These are phyloP conservation scores for Caryopteris hybrid DNA, from an alignment of 305 asterid species.

Conservation along the genomic window DNA sequence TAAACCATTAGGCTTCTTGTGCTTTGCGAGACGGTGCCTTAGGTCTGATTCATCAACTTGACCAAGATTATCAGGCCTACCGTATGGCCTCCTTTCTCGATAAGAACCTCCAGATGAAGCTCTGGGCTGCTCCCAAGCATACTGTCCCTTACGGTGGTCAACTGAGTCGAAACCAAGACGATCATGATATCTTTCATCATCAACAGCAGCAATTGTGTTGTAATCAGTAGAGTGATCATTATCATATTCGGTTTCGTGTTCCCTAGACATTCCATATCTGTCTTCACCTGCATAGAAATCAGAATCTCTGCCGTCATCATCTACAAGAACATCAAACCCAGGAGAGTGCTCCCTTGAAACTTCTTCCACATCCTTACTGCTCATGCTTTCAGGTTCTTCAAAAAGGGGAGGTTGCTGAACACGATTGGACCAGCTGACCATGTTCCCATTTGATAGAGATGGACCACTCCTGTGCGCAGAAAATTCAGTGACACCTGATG, in stretches of 20 bases:
- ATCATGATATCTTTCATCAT: constrained; percentile 50
- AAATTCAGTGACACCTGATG: constrained; percentile 28
- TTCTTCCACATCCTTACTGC: constrained; percentile 58
- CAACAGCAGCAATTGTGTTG: constrained; percentile 36
- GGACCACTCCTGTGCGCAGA: constrained; percentile 30
- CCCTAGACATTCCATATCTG: constrained; percentile 54
- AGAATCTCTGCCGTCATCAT: constrained; percentile 66
- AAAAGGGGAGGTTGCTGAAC: constrained; percentile 44
- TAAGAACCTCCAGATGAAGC: constrained; percentile 48
- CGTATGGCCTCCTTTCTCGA: constrained; percentile 47
- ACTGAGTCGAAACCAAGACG: constrained; percentile 38
- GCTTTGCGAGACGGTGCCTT: constrained; percentile 66
- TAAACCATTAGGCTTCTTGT: constrained; percentile 61
- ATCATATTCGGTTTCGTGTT: constrained; percentile 50
- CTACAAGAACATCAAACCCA: constrained; percentile 93
- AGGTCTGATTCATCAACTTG: constrained; percentile 55
- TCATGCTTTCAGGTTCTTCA: constrained; percentile 47
- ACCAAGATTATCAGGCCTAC: constrained; percentile 36
- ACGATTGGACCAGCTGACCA: constrained; percentile 31
- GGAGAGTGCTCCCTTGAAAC: constrained; percentile 90
- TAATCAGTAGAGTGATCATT: constrained; percentile 46
- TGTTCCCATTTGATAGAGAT: constrained; percentile 38
- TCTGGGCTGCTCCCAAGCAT: constrained; percentile 54
- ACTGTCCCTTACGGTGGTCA: constrained; percentile 44
- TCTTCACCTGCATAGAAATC: constrained; percentile 67